Percentiles rank a stretch among this genome's conserved stretches.
These are phyloP conservation scores for Kodamaea laetipori DNA, from an alignment of 805 yeast genomes.

Conservation along the genomic window DNA sequence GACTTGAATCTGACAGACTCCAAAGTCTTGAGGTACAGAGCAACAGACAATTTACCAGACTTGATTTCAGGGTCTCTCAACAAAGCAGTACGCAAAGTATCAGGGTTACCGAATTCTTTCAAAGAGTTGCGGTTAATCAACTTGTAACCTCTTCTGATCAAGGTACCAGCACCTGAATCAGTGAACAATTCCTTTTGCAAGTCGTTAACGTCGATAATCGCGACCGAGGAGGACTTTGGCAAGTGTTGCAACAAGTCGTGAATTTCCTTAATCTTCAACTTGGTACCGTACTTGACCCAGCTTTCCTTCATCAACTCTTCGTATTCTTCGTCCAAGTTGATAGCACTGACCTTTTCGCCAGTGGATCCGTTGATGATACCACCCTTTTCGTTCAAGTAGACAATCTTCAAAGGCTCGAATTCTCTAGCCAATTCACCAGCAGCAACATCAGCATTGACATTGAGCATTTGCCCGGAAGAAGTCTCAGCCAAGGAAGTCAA, in stretches of 20 bases:
- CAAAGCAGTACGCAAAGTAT: slow-evolving; percentile 72
- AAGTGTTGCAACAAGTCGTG: slow-evolving; percentile 89
- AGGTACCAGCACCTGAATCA: slow-evolving; percentile 98
- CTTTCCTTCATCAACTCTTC: slow-evolving; percentile 87
- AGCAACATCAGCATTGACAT: slow-evolving; percentile 98
- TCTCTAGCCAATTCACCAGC: slow-evolving; percentile 98
- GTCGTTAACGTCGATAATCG: slow-evolving; percentile 92
- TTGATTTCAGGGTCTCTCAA: slow-evolving; percentile 74
- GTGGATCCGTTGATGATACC: slow-evolving; percentile 93
- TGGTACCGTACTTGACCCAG: slow-evolving; percentile 99
- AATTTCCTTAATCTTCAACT: slow-evolving; percentile 93
- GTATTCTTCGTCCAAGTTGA: slow-evolving; percentile 95
- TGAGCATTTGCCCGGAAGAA: slow-evolving; percentile 91
- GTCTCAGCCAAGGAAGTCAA: slow-evolving; percentile 97
- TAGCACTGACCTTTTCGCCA: slow-evolving; percentile 84
- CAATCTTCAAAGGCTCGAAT: slow-evolving; percentile 95
- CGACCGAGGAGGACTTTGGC: slow-evolving; percentile 97
- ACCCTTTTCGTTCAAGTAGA: slow-evolving; percentile 95
- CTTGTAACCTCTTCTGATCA: slow-evolving; percentile 96
- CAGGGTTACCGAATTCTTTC: slow-evolving; percentile 71
- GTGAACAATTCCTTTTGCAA: slow-evolving; percentile 96
- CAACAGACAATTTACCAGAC: slow-evolving; percentile 71
- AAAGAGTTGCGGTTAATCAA: slow-evolving; percentile 70
- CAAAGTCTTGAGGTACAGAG: slow-evolving; percentile 75
- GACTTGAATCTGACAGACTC: slow-evolving; percentile 66